Base-by-base conservation (phyloP, 2,329 filamentous ascomycete species). In the Beauveria caledonica region DNA sequence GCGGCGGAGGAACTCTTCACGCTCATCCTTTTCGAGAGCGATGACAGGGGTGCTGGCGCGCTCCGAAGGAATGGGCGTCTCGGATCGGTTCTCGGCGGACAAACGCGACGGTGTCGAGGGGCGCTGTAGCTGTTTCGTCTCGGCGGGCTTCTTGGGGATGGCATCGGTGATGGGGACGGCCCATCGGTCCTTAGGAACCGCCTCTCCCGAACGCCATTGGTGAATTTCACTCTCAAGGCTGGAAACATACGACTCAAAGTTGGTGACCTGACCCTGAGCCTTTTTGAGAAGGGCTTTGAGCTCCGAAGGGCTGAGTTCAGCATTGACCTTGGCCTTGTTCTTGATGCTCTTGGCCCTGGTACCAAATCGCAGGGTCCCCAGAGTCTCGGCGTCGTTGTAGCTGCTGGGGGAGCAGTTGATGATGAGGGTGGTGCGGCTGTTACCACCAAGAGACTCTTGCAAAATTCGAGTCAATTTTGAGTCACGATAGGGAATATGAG, bases 241-340 rank as follows among this genome's bases (percentile, higher is more conserved):
- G 21, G 86, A 82, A 63, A 97, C 89, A 70, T 97, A 97, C 62
- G 79, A 85, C 71, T 96, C 90, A 73, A 95, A 97, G 17, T 86
- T 92, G 23, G 89, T 90, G 66, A 94, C 87, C 72, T 97, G 92
- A 57, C 84, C 86, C 74, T 96, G 92, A 15, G 92, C 91, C 76
- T 96, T 96, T 77, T 90, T 92, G 72, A 99, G 86, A 69, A 97
- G 82, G 54, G 86, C 82, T 77, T 97, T 99, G 79, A 99, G 86
- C 75, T 99, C 94, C 13, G 92, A 86, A 50, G 94, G 94, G 69
- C 93, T 97, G 68, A 99, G 84, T 75, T 99, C 94, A 50, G 93
- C 92, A 72, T 99, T 99, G 83, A 99, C 89, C 87, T 97, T 99
- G 75, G 94, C 94, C 82, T 97, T 97, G 80, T 97, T 97, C 87